Base-by-base conservation (phyloP, 176 grass and related monocot species). In the Triticum monococcum region DNA sequence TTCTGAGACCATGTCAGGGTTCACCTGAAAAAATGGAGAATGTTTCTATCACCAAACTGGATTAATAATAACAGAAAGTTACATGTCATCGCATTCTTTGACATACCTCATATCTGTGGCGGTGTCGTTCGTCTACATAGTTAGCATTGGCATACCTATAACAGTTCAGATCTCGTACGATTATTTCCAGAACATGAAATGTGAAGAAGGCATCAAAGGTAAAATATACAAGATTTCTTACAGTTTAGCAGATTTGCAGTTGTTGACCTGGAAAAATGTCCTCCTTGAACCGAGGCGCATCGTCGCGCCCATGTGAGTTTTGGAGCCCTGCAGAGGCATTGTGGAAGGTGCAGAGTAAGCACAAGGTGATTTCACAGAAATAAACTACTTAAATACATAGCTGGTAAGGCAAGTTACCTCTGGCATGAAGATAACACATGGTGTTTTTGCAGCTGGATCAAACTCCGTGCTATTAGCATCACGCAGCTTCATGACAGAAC, bases 231-330 rank as follows among this genome's bases (percentile, higher is more conserved):
- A 64, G 45, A 59, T 81, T 76, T 72, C 97, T 96, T 90, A 99
- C 97, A 99, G 80, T 70, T 93, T 96, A 52, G 83, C 82, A 75
- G 97, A 91, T 91, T 91, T 96, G 90, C 92, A 96, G 76, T 82
- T 88, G 10, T 71, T 79, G 70, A 71, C 64, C 26, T 92, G 57
- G 63, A 99, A 99, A 88, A 84, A 85, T 30, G 97, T 99, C 71
- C 92, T 96, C 61, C 97, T 94, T 80, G 94, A 94, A 81, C 97
- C 97, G 79, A 99, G 94, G 61, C 92, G 92, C 97, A 99, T 99
- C 70, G 97, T 99, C 20, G 87, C 97, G 22, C 97, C 97, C 97
- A 99, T 99, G 59, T 99, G 97, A 40, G 97, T 99, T 94, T 88
- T 99, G 45, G 97, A 99, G 45, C 94, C 97, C 97, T 99, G 67